Evolutionary conservation across 2,329 filamentous ascomycete species (phyloP), one percentile per base, ranked within the genome.

Genomic region (Pezicula radicicola): DNA sequence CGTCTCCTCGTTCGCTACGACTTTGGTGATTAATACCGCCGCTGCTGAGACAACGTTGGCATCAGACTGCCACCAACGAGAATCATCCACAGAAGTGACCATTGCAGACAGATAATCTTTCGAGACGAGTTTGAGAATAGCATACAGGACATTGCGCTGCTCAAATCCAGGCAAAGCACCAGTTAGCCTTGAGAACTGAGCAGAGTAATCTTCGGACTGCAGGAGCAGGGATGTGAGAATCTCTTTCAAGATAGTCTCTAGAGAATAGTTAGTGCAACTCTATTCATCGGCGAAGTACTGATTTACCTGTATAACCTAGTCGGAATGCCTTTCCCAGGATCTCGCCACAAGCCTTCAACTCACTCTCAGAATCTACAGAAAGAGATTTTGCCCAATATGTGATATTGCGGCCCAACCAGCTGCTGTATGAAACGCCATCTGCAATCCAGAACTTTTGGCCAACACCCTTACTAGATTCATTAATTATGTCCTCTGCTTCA

Each of bases 11-110:
- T 72, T 64, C 1, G 68, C 68, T 2, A 84, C 64, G 1, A 88
- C 59, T 0, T 63, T 60, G 44, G 72, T 70, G 18, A 91, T 69
- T 16, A 88, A 65, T 3, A 77, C 76, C 16, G 87, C 80, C 35
- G 78, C 77, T 4, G 83, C 84, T 39, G 80, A 77, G 13, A 91
- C 72, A 1, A 64, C 15, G n/a, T 45, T 43, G 9, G 54, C 50
- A 55, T 68, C 63, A 39, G 52, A 46, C 42, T 62, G 50, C 65
- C 65, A 69, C 66, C 66, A 69, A 3, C 54, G 19, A 36, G 56
- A 44, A 50, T 60, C 55, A 41, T 61, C 65, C 50, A 62, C 59
- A 3, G 58, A 58, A 35, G 54, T 60, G 35, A 61, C 48, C 27
- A 49, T 36, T 3, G 52, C 35, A 16, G 61, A 60, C 6, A 68